Conservation (phyloP, 2,329 filamentous ascomycete species). For the Microdochium paspali region DNA sequence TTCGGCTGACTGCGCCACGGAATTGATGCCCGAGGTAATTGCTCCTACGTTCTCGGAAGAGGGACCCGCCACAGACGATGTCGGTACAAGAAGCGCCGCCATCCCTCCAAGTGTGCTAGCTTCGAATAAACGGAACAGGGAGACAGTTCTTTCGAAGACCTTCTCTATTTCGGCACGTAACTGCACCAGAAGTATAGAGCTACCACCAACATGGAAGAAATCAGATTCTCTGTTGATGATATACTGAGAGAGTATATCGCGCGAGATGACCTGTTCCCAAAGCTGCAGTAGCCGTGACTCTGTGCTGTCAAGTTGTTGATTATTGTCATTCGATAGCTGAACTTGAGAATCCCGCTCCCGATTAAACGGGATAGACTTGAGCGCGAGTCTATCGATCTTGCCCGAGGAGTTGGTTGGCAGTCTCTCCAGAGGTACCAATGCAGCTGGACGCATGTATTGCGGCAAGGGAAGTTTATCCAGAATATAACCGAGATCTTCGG, state of each 20-base stretch:
- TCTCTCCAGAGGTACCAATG: conserved; percentile 11
- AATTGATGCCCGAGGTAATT: too few relatives aligned
- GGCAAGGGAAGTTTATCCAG: conserved; percentile 15
- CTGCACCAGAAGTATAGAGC: conserved; percentile 26
- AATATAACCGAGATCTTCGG: conserved; percentile 9
- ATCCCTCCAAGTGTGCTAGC: conserved; percentile 26
- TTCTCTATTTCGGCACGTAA: conserved; percentile 25
- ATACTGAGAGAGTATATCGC: conserved; percentile 10
- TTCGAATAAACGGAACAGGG: conserved; percentile 26
- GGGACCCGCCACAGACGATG: too few relatives aligned
- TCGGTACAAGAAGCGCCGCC: conserved; percentile 19
- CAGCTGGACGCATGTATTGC: conserved; percentile 22
- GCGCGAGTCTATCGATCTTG: conserved; percentile 21
- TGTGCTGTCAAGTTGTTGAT: too few relatives aligned
- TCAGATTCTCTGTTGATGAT: conserved; percentile 14
- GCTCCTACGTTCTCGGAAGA: conserved; percentile 2
- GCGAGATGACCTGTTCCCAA: conserved; percentile 7
- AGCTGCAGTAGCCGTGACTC: conserved; percentile 3
- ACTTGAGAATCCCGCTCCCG: background rate
- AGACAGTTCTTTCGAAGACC: conserved; percentile 20
- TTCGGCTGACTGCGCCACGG: conserved; percentile 1
- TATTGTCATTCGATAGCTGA: too few relatives aligned
- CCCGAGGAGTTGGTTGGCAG: conserved; percentile 17
- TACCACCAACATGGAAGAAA: conserved; percentile 32
- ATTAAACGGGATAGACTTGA: conserved; percentile 12